Base-by-base conservation (phyloP, 83 land plant species). In the Diphasiastrum complanatum region DNA sequence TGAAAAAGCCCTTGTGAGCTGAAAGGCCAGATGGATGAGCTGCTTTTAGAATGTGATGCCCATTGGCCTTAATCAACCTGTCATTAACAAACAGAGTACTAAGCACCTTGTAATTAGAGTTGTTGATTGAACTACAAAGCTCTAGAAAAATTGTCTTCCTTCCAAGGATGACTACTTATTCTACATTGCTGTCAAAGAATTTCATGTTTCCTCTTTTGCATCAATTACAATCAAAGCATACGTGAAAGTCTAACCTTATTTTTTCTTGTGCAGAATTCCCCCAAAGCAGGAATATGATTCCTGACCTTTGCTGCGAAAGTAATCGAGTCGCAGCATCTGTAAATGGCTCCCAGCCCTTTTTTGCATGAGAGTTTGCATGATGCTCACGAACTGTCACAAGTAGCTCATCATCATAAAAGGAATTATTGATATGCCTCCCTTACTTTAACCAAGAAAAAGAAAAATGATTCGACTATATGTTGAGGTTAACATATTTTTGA, bases 11-110 rank as follows among this genome's bases (percentile, higher is more conserved):
- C n/a, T n/a, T n/a, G n/a, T n/a, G n/a, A n/a, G n/a, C n/a, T n/a
- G n/a, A n/a, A n/a, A n/a, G n/a, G n/a, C n/a, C n/a, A n/a, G 58
- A 54, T 54, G 58, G 58, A 54, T 54, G 58, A 5, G 58, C 58
- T 5, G 58, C 58, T 25, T 54, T 54, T 6, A 54, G 25, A 33
- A 54, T 25, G n/a, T 54, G 58, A 28, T 54, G 58, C 5, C 5
- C 33, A 4, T 25, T 54, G 4, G 34, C 5, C 6, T 54, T 28
- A 4, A 54, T 54, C 5, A 54, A 28, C 5, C 58, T 54, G 58
- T 18, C 11, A 30, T 6, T 25, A 5, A 54, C 11, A 54, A 54
- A 28, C 10, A 33, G n/a, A n/a, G n/a, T n/a, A n/a, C n/a, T n/a
- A n/a, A n/a, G n/a, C n/a, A n/a, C n/a, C n/a, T n/a, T n/a, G n/a